A percentile compares a stretch with the other conserved stretches of the same genome.
phyloP scores from a whole-genome alignment of 768 basidiomycete species.

The Rhodotorula paludigena region DNA sequence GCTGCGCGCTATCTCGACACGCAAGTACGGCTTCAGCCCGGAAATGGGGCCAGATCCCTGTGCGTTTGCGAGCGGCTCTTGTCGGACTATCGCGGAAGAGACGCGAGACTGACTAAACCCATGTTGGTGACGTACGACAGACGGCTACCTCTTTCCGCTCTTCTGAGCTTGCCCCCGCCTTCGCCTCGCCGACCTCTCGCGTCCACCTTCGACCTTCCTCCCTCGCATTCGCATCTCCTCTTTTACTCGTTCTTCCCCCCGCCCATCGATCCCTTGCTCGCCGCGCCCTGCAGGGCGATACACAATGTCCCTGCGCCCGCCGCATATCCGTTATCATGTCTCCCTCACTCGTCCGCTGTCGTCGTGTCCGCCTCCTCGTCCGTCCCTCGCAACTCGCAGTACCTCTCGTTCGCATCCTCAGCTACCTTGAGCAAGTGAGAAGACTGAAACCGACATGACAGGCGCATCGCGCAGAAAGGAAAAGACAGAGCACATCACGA shows the following conservation, averaged over 20 bases:
- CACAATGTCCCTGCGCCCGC: too few species aligned
- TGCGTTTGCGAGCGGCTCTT: background rate
- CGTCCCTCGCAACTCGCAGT: background rate
- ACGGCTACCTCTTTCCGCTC: slow-evolving; percentile 34
- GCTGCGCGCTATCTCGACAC: slow-evolving; percentile 31
- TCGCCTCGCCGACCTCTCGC: background rate
- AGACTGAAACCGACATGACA: too few species aligned
- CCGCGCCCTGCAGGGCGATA: too few species aligned
- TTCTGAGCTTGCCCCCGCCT: slow-evolving; percentile 6
- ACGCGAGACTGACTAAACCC: background rate
- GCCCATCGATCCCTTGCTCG: too few species aligned
- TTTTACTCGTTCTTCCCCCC: background rate
- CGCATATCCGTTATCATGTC: background rate
- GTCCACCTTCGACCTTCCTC: background rate
- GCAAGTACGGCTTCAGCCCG: slow-evolving; percentile 25
- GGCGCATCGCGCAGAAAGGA: too few species aligned
- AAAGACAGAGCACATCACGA: too few species aligned
- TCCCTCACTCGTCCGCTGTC: background rate
- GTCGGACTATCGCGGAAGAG: background rate
- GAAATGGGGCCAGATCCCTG: slow-evolving; percentile 31
- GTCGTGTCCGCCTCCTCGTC: background rate
- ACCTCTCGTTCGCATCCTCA: too few species aligned
- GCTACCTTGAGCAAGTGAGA: too few species aligned
- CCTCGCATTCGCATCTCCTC: background rate
- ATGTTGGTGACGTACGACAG: background rate